Evolutionary conservation across 2,329 filamentous ascomycete genomes (phyloP), one percentile per base, ranked within the genome.

Genomic region (Monosporascus sp.): DNA sequence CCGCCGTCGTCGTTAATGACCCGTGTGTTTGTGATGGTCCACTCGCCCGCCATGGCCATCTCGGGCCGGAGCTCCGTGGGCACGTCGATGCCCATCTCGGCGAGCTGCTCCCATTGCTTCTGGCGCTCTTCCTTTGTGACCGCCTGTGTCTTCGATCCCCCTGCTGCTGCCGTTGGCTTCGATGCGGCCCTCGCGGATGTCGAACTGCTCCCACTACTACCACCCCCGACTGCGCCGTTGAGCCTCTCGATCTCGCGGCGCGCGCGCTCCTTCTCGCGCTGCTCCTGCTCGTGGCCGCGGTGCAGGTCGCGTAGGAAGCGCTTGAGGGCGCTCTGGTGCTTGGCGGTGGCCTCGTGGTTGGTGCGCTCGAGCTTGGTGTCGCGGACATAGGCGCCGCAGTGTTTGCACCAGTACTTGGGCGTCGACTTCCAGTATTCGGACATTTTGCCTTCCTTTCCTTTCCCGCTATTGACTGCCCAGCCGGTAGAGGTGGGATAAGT

Each of bases 391-490:
- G 82, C 83, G 67, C 85, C 84, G 82, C 94, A 99, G 77, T 96
- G 90, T 72, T 97, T 97, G 83, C 94, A 99, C 91, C 92, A 97
- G 76, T 96, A 96, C 69, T 88, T 93, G 6, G 92, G 92, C 70
- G 92, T 96, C 20, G 93, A 97, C 71, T 97, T 97, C 94, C 94
- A 97, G 75, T 96, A 95, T 79, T 97, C 94, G 0, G 94, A 87
- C 94, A 99, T 97, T 48, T 8, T 60, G 34, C 9, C 11, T 34
- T 34, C 31, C 9, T 31, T 14, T 5, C 31, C 31, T 31, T 31
- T 31, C 9, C 9, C 27, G 9, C 27, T 31, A 11, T 31, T 11
- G 27, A 31, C 11, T 5, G 11, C 11, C 27, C 27, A 31, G 27
- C 27, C 9, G 9, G 27, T 6, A 14, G 31, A 14, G 9, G 27